Percentiles rank a stretch among this genome's conserved stretches.
Evolutionary conservation across 2,329 filamentous ascomycete species (phyloP).

Genomic region (Teratosphaeria zuluensis): DNA sequence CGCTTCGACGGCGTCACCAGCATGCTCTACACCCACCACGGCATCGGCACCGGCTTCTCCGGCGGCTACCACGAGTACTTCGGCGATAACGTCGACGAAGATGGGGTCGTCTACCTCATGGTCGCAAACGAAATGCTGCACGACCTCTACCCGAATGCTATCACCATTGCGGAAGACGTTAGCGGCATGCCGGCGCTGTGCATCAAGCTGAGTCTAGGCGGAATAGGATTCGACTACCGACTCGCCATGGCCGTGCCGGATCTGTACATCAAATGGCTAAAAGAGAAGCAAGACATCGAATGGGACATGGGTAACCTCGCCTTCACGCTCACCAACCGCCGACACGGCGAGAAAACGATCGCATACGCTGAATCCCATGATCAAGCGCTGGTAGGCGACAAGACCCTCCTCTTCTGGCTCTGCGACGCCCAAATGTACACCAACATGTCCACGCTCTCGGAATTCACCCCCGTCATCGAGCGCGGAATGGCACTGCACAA

Average conservation of each 20-base stretch:
- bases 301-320: slow-evolving; percentile 84
- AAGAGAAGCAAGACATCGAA: slow-evolving; percentile 80
- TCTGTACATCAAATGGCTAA: slow-evolving; percentile 98
- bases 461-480: slow-evolving; percentile 80
- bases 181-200: slow-evolving; percentile 98
- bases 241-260: slow-evolving; percentile 96
- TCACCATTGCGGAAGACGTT: slow-evolving; percentile 93
- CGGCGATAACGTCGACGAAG: slow-evolving; percentile 77
- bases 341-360: slow-evolving; percentile 96
- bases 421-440: slow-evolving; percentile 97
- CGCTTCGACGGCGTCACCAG: slow-evolving; percentile 96
- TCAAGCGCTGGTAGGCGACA: slow-evolving; percentile 96
- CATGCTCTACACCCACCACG: slow-evolving; percentile 94
- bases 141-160: slow-evolving; percentile 72
- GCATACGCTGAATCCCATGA: slow-evolving; percentile 96
- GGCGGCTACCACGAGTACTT: slow-evolving; percentile 99
- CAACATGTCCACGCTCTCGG: slow-evolving; percentile 80
- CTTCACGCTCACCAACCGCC: slow-evolving; percentile 82
- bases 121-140: slow-evolving; percentile 94
- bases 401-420: slow-evolving; percentile 94
- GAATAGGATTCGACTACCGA: slow-evolving; percentile 93
- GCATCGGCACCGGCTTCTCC: slow-evolving; percentile 96
- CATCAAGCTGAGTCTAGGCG: slow-evolving; percentile 72
- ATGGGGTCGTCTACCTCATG: slow-evolving; percentile 91
- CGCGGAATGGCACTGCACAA: slow-evolving; percentile 91